phyloP scores from a whole-genome alignment of 371 early-diverging fungal genomes.

The Lichtheimia hyalospora region DNA sequence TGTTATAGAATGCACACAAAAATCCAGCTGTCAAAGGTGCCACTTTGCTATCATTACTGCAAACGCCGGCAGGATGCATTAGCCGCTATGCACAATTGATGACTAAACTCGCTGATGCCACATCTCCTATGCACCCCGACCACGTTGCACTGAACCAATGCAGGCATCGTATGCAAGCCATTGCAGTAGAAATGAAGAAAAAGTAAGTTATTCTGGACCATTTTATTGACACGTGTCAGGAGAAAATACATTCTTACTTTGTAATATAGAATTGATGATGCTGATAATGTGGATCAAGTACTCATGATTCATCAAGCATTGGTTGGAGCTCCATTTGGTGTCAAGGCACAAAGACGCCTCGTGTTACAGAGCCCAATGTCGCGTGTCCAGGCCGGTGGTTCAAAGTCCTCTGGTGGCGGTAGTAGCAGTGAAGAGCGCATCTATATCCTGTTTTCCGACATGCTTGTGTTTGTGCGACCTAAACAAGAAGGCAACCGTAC shows the following conservation, averaged over 20 bases:
- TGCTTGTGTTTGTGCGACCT: slow-evolving; percentile 26
- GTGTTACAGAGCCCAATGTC: slow-evolving; percentile 24
- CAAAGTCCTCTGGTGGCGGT: background rate
- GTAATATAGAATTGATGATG: slow-evolving; percentile 25
- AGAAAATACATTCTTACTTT: too few relatives aligned
- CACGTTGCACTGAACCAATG: slow-evolving; percentile 31
- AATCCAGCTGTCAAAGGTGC: slow-evolving; percentile 22
- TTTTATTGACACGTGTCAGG: background rate
- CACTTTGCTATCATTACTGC: slow-evolving; percentile 31
- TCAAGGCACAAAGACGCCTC: slow-evolving; percentile 34
- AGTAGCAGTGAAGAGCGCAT: slow-evolving; percentile 17
- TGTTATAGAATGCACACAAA: slow-evolving; percentile 24
- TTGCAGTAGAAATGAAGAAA: slow-evolving; percentile 28
- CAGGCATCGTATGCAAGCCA: slow-evolving; percentile 21
- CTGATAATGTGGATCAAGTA: slow-evolving; percentile 40
- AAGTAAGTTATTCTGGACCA: slow-evolving; percentile 13
- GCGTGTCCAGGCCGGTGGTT: background rate
- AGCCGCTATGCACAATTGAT: slow-evolving; percentile 27
- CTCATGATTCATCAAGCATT: slow-evolving; percentile 30
- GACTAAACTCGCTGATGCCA: slow-evolving; percentile 30
- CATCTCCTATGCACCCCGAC: slow-evolving; percentile 49
- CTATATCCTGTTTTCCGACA: slow-evolving; percentile 29
- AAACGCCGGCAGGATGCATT: slow-evolving; percentile 33
- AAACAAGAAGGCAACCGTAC: slow-evolving; percentile 21
- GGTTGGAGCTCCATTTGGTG: slow-evolving; percentile 35